These are phyloP conservation scores for Ascoidea tarda DNA, from an alignment of 805 yeast genomes.

Conservation along the genomic window DNA sequence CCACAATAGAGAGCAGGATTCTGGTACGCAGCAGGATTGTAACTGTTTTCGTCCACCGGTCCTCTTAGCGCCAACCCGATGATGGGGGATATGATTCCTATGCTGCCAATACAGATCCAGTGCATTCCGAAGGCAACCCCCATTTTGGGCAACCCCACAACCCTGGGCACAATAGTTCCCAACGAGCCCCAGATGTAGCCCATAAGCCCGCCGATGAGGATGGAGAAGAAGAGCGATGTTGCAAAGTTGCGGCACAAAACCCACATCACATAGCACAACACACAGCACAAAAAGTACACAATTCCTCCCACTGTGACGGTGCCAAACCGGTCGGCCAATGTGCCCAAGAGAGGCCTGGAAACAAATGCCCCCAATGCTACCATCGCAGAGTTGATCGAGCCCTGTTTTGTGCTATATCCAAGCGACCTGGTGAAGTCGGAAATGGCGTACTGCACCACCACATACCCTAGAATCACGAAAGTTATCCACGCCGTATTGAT, in stretches of 20 bases:
- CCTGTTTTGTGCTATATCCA: constrained; percentile 41
- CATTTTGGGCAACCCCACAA: constrained; percentile 39
- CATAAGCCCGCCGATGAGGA: constrained; percentile 42
- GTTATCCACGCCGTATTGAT: constrained; percentile 24
- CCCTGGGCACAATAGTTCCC: constrained; percentile 34
- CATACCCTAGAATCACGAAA: constrained; percentile 46
- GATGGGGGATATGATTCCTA: constrained; percentile 42
- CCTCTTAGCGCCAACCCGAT: constrained; percentile 39
- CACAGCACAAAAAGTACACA: constrained; percentile 23
- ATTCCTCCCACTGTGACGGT: constrained; percentile 30
- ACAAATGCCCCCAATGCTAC: constrained; percentile 38
- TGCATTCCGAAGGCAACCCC: constrained; percentile 35
- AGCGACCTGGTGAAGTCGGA: constrained; percentile 46
- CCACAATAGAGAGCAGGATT: constrained; percentile 53
- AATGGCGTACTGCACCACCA: constrained; percentile 40
- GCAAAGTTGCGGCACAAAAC: constrained; percentile 43
- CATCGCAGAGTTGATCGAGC: constrained; percentile 49
- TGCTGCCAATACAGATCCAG: constrained; percentile 36
- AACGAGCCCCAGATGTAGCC: constrained; percentile 46
- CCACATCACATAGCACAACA: constrained; percentile 37
- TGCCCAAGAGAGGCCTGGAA: constrained; percentile 45
- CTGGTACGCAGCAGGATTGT: constrained; percentile 11
- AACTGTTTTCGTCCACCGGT: no score
- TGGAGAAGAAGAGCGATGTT: constrained; percentile 35
- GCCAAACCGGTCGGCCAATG: constrained; percentile 35